Base-by-base conservation (phyloP, 2,329 filamentous ascomycete species). In the Xylaria sp. region DNA sequence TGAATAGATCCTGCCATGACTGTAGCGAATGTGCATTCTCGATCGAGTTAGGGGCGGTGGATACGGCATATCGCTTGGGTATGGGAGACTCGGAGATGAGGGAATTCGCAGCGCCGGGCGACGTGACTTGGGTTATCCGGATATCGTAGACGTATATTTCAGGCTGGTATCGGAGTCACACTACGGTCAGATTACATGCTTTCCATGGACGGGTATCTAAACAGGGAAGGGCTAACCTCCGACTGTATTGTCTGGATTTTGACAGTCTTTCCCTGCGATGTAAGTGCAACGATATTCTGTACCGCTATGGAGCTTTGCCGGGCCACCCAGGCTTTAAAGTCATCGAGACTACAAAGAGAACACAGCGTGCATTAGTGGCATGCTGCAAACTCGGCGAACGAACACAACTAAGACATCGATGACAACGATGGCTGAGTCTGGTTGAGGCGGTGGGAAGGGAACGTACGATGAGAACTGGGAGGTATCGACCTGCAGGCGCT, bases 141-240 rank as follows among this genome's bases (percentile, higher is more conserved):
- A 92, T 89, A 72, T 97, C 92, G 74, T 96, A 99, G 48, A 97
- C 85, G 70, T 90, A 97, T 52, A 99, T 86, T 71, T 97, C 92
- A 62, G 85, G 90, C 88, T 95, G 63, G 22, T 44, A 17, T 53
- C 17, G n/a, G 39, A 16, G 21, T 47, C 26, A 50, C 24, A 40
- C 26, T 20, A 4, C 21, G 20, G 24, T 62, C 42, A 67, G 58
- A 39, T 42, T 11, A 7, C 26, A 39, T 20, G 26, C 18, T 11
- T 26, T 46, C 26, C 16, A 37, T 26, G 26, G 18, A 38, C 44
- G 38, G n/a, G n/a, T n/a, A n/a, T n/a, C n/a, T n/a, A n/a, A n/a
- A n/a, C n/a, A 41, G 26, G 52, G 54, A 44, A 45, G 34, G 37
- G 72, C 77, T 39, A 76, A 91, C 90, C 83, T 97, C 93, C 34